phyloP scores from a whole-genome alignment of 257 asterid species.

The Cordia subcordata region DNA sequence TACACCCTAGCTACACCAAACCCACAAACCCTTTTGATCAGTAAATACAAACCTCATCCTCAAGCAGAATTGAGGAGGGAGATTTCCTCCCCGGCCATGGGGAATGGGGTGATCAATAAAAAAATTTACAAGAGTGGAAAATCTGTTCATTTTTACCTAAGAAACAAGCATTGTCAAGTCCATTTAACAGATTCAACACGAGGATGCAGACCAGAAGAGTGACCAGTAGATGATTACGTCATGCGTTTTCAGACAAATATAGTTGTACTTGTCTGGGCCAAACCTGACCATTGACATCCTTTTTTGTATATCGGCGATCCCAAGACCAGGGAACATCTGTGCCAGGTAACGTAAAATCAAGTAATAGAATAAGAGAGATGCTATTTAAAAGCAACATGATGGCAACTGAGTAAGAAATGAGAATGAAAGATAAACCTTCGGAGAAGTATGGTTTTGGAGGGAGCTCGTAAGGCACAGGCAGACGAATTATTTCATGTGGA shows the following conservation, averaged over 20 bases:
- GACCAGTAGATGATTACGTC: too few species aligned
- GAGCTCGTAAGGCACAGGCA: slow-evolving; percentile 90
- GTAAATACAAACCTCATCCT: too few species aligned
- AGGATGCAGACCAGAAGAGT: too few species aligned
- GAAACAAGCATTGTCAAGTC: too few species aligned
- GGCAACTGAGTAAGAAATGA: background rate
- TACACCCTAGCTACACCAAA: too few species aligned
- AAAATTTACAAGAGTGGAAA: too few species aligned
- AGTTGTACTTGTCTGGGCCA: slow-evolving; percentile 80
- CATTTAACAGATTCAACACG: too few species aligned
- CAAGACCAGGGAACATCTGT: slow-evolving; percentile 98
- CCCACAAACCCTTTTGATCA: too few species aligned
- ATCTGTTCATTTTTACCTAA: too few species aligned
- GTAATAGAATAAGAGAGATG: background rate
- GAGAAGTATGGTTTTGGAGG: slow-evolving; percentile 75
- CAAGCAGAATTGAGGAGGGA: too few species aligned
- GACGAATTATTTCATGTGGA: slow-evolving; percentile 40
- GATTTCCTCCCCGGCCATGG: too few species aligned
- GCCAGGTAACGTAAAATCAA: background rate
- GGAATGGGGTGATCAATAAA: too few species aligned
- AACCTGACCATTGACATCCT: slow-evolving; percentile 77
- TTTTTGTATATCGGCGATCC: slow-evolving; percentile 74
- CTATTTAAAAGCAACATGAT: background rate
- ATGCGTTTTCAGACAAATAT: slow-evolving; percentile 4
- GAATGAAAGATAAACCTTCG: slow-evolving; percentile 38